Evolutionary conservation across 2,329 filamentous ascomycete genomes (phyloP), one percentile per base, ranked within the genome.

Genomic region (Fusarium siculi): DNA sequence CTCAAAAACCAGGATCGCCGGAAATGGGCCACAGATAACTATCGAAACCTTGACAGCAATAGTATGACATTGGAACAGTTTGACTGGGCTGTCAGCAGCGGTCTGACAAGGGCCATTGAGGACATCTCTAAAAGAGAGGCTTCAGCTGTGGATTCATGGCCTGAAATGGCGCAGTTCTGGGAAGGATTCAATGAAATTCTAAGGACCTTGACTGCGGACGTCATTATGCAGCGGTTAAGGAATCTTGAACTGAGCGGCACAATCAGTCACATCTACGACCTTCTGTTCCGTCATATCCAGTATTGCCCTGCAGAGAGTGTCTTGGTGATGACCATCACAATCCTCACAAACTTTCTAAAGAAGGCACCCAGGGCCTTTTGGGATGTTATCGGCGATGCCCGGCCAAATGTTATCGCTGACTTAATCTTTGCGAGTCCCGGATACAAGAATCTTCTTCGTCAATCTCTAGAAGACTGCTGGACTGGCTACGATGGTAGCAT

Each of bases 341-440:
- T 92, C 3, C 88, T 97, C 68, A 90, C 89, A 49, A 86, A 85
- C 18, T 87, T 98, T 21, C 85, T 98, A 58, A 88, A 91, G 72
- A 95, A 93, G 76, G 92, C 93, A 0, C 88, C 94, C 0, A 89
- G 88, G 61, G 93, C 93, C 49, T 96, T 98, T 76, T 98, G 96
- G 96, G 92, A 94, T 76, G 92, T 94, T 4, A 92, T 97, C 83
- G 92, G 93, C 56, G 90, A 94, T 36, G 93, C 96, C 56, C 92
- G 93, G 2, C 92, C 94, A 7, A 91, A 91, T 46, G 90, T 92
- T 39, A 90, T 98, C 53, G 90, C 94, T n/a, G 95, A 98, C 79
- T 89, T 95, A 72, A 89, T 97, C 47, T 93, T 96, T 76, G 89
- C 88, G 66, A 95, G 93, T 70, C 91, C 91, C 12, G 86, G 89